Evolutionary conservation across 306 rosid genomes (phyloP).

Genomic region (Lagenaria siceraria): DNA sequence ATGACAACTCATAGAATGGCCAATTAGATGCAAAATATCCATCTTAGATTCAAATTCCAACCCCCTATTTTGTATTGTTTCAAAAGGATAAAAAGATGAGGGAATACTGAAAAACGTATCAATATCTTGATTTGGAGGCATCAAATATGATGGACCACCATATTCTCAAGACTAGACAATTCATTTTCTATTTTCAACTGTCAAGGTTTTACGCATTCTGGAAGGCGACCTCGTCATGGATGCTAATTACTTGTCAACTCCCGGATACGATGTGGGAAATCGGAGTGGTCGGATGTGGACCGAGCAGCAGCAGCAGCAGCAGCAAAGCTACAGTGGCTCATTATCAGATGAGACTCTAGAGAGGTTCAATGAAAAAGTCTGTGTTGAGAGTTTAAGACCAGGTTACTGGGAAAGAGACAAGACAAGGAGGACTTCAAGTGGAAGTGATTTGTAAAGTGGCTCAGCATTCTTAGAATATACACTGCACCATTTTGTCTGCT

Average conservation of each 20-base stretch:
- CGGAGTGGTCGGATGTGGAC: conserved; percentile 66
- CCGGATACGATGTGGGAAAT: conserved; percentile 62
- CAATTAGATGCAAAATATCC: neutral
- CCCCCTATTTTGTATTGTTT: conserved; percentile 1
- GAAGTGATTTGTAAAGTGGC: conserved; percentile 29
- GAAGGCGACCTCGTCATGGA: conserved; percentile 96
- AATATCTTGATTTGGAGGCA: neutral
- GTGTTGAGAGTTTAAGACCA: conserved; percentile 45
- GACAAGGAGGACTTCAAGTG: conserved; percentile 40
- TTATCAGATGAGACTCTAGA: conserved; percentile 42
- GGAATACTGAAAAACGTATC: neutral
- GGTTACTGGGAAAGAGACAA: conserved; percentile 58
- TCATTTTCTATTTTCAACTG: neutral
- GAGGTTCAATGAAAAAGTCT: conserved; percentile 61
- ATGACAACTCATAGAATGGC: neutral
- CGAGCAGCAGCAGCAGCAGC: conserved; percentile 64
- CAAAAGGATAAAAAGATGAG: neutral
- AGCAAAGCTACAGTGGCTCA: conserved; percentile 40
- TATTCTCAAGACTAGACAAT: neutral
- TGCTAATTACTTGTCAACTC: conserved; percentile 45
- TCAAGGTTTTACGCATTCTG: conserved; percentile 79
- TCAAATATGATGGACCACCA: neutral
- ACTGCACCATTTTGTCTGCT: conserved; percentile 7
- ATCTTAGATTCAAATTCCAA: neutral
- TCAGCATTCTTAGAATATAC: conserved; percentile 8